phyloP scores from a whole-genome alignment of 1,284 basidiomycete genomes.

The Ustilago sp. region DNA sequence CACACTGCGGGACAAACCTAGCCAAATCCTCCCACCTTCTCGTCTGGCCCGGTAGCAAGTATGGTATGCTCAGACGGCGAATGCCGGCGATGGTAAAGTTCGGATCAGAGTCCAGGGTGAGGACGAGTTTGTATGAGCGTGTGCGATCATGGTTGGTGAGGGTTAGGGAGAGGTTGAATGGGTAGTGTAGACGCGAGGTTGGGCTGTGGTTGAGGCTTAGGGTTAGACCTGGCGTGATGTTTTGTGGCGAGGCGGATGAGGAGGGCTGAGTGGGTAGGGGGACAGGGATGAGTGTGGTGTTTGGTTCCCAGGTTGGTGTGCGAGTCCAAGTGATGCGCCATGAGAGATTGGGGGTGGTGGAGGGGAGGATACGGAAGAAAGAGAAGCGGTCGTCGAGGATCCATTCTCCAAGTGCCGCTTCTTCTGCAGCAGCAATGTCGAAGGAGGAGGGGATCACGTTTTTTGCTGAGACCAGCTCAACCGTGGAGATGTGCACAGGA shows the following conservation, averaged over 20 bases:
- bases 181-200: not conserved
- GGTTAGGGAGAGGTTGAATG: constrained; percentile 6
- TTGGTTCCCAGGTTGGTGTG: not conserved
- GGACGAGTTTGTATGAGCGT: constrained; percentile 6
- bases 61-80: constrained; percentile 26
- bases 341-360: not conserved
- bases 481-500: constrained; percentile 3
- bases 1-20: constrained; percentile 14
- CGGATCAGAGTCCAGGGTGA: constrained; percentile 32
- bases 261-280: not conserved
- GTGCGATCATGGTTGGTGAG: constrained; percentile 17
- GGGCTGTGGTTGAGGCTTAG: constrained; percentile 12
- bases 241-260: not conserved
- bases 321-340: constrained; percentile 22
- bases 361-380: constrained; percentile 1
- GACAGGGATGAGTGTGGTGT: constrained; percentile 15
- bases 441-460: not conserved
- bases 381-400: constrained; percentile 13
- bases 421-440: not conserved
- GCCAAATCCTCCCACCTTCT: not conserved
- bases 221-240: not conserved
- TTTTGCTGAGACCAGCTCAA: constrained; percentile 1
- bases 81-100: constrained; percentile 31
- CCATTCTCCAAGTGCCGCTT: constrained; percentile 18
- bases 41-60: constrained; percentile 16